Base-by-base conservation (phyloP, 352 stramenopile genomes). In the Elongisporangium anandrum region DNA sequence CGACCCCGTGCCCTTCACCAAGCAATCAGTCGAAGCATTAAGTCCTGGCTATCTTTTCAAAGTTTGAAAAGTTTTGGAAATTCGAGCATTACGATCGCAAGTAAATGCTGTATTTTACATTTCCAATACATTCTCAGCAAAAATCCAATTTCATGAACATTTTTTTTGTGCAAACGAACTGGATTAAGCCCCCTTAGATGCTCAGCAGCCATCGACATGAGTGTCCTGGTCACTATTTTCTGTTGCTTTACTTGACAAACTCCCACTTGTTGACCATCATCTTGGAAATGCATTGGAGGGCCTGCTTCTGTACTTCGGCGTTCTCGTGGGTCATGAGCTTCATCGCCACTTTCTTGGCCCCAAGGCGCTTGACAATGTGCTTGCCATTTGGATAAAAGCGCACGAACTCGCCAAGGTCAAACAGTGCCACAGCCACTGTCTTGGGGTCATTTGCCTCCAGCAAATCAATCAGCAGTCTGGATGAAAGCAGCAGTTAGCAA, bases 211-310 rank as follows among this genome's bases (percentile, higher is more conserved):
- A 41, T 17, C 10, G 13, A 45, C 34, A 12, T 38, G 3, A 5
- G 26, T 45, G 10, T 45, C 4, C 34, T 17, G 34, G 3, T 3
- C 13, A 17, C 34, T 45, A 17, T 45, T 45, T 19, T 21, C 50
- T 29, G n/a, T 7, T 41, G 26, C 57, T 23, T 61, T 85, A 94
- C 71, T 92, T 92, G 69, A 96, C 85, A 70, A 97, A 98, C 69
- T 98, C 96, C 96, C 96, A 99, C 69, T 99, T 98, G 69, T 98
- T 96, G 41, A 99, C 94, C 92, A 99, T 98, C 76, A 99, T 98
- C 87, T 99, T 99, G 52, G 92, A 98, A 59, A 99, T 97, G 72
- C 94, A 99, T 70, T 98, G 92, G 29, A 99, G 81, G 19, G 96
- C 96, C 75, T 99, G 95, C 76, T 97, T 97, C 77, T 98, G 95